phyloP scores from a whole-genome alignment of 2,329 filamentous ascomycete genomes.

The Cadophora sp. region DNA sequence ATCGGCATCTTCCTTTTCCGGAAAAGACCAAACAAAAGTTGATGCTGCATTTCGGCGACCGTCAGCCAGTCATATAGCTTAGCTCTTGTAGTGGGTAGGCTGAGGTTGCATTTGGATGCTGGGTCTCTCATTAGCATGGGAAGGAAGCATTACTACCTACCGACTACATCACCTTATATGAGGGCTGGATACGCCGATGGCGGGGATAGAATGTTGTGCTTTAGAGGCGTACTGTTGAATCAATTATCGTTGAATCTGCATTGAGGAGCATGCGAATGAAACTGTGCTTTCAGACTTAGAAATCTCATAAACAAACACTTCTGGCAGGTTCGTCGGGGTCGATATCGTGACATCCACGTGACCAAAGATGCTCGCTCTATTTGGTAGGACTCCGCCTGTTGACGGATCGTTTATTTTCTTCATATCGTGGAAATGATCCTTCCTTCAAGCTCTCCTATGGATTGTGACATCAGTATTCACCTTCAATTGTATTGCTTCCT shows the following conservation, averaged over 20 bases:
- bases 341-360: not conserved
- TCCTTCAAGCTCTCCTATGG: no score
- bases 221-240: conserved; percentile 38
- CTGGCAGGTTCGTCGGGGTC: no score
- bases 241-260: conserved; percentile 13
- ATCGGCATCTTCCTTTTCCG: conserved; percentile 22
- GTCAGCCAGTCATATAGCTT: conserved; percentile 20
- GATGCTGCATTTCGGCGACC: conserved; percentile 30
- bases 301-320: no score
- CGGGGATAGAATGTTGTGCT: conserved; percentile 40
- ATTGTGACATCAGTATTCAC: no score
- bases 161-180: conserved; percentile 9
- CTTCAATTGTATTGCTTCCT: not conserved
- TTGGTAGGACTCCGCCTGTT: no score
- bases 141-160: conserved; percentile 29
- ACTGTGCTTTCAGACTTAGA: no score
- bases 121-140: conserved; percentile 15
- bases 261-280: no score
- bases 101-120: conserved; percentile 30
- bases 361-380: no score
- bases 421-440: no score
- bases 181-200: conserved; percentile 23
- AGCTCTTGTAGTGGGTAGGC: conserved; percentile 26
- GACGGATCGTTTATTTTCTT: no score
- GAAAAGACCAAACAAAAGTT: conserved; percentile 33